phyloP scores from a whole-genome alignment of 2,329 filamentous ascomycete genomes.

The Fusarium abutilonis region DNA sequence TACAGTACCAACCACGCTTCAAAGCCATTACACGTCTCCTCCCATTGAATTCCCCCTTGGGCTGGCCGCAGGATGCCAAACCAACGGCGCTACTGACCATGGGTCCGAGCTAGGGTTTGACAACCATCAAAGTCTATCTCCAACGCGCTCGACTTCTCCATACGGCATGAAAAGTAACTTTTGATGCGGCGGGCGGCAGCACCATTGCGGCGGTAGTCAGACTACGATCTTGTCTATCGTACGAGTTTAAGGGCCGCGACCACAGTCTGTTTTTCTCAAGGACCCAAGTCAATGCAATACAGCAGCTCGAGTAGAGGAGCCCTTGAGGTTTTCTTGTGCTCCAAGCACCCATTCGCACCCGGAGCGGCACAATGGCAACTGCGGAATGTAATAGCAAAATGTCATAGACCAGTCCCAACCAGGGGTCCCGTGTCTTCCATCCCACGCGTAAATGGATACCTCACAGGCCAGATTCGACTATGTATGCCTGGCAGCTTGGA shows the following conservation, averaged over 20 bases:
- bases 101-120: conserved; percentile 25
- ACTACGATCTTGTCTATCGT: conserved; percentile 35
- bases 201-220: conserved; percentile 23
- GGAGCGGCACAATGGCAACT: conserved; percentile 18
- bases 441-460: conserved; percentile 6
- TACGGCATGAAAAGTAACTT: conserved; percentile 36
- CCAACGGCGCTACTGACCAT: conserved; percentile 21
- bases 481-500: conserved; percentile 32
- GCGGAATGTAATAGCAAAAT: conserved; percentile 12
- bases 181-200: conserved; percentile 23
- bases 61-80: conserved; percentile 31
- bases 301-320: conserved; percentile 19
- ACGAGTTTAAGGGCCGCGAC: conserved; percentile 36
- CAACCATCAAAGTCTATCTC: conserved; percentile 21
- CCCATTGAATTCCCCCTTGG: conserved; percentile 28
- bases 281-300: conserved; percentile 14
- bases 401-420: conserved; percentile 12
- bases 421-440: conserved; percentile 12
- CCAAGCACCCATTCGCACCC: conserved; percentile 13
- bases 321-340: conserved; percentile 7
- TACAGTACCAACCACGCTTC: conserved; percentile 18
- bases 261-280: conserved; percentile 31
- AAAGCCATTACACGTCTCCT: conserved; percentile 18
- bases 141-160: conserved; percentile 29
- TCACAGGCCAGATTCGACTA: conserved; percentile 36